Evolutionary conservation across 2,329 filamentous ascomycete genomes (phyloP).

Genomic region (Claviceps pusilla): DNA sequence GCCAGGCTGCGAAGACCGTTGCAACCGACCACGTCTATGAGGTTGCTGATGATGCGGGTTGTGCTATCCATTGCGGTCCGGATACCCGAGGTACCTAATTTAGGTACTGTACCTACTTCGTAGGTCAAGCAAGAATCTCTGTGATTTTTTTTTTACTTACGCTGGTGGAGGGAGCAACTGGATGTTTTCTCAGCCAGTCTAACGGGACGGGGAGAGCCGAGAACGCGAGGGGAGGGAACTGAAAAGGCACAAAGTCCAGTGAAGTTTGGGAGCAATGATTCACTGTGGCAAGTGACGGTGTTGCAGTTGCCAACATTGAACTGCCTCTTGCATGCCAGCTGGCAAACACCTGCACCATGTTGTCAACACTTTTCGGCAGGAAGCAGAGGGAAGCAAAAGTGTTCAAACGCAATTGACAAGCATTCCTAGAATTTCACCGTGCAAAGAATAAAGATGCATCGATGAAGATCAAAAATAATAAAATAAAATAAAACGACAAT

Average conservation of each 20-base stretch:
- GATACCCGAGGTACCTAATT: not conserved
- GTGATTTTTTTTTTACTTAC: not conserved
- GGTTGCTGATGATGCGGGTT: slow-evolving; percentile 7
- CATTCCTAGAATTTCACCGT: not conserved
- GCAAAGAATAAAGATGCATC: not conserved
- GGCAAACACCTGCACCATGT: not conserved
- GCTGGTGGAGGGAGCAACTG: not conserved
- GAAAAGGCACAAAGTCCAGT: not conserved
- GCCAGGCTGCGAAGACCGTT: slow-evolving; percentile 9
- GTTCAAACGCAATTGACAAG: not conserved
- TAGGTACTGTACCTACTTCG: not conserved
- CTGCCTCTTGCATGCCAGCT: not conserved
- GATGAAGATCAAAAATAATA: not conserved
- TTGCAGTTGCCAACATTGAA: not conserved
- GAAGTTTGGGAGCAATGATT: not conserved
- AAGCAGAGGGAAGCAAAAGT: not conserved
- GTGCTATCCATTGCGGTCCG: slow-evolving; percentile 10
- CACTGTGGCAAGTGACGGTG: not conserved
- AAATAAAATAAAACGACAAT: not conserved
- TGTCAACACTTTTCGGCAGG: too few relatives aligned
- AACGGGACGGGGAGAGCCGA: not conserved
- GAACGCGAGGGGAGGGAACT: not conserved
- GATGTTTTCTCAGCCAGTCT: not conserved
- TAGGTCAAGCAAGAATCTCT: not conserved
- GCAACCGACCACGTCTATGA: slow-evolving; percentile 11